These are phyloP conservation scores for Cavenderia fasciculata DNA, from an alignment of 78 protist species.

Conservation along the genomic window DNA sequence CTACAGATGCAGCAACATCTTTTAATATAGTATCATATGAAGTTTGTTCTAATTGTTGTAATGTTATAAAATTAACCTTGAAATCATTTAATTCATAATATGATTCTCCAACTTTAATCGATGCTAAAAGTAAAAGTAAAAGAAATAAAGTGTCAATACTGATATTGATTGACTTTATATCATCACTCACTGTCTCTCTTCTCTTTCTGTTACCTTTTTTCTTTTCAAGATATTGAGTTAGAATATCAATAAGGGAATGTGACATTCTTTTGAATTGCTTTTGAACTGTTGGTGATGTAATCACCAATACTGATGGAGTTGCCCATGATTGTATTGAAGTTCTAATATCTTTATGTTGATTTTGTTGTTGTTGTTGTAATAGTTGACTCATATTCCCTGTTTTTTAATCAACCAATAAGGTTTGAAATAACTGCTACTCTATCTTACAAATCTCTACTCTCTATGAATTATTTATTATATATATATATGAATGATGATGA, in stretches of 20 bases:
- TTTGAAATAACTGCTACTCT: too few species aligned
- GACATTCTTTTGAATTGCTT: slow-evolving; percentile 44
- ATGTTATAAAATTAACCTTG: slow-evolving; percentile 42
- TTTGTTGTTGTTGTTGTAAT: slow-evolving; percentile 11
- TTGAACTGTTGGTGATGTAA: slow-evolving; percentile 41
- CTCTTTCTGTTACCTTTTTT: slow-evolving; percentile 27
- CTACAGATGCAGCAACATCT: slow-evolving; percentile 37
- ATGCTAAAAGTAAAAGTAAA: neutral
- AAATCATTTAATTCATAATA: slow-evolving; percentile 57
- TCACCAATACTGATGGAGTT: slow-evolving; percentile 49
- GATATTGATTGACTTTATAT: too few species aligned
- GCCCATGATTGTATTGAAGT: slow-evolving; percentile 44
- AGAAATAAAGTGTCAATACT: neutral
- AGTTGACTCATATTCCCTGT: too few species aligned
- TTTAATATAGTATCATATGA: neutral
- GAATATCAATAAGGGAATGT: slow-evolving; percentile 22
- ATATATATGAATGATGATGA: too few species aligned
- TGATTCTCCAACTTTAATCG: slow-evolving; percentile 31
- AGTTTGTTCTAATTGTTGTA: slow-evolving; percentile 27
- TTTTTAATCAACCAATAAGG: too few species aligned
- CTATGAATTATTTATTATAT: too few species aligned
- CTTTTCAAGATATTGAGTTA: slow-evolving; percentile 37
- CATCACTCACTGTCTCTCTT: too few species aligned
- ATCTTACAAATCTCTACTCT: too few species aligned
- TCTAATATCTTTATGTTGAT: slow-evolving; percentile 36